phyloP scores from a whole-genome alignment of 2,329 filamentous ascomycete genomes.

The Dryadomyces sulphureus region DNA sequence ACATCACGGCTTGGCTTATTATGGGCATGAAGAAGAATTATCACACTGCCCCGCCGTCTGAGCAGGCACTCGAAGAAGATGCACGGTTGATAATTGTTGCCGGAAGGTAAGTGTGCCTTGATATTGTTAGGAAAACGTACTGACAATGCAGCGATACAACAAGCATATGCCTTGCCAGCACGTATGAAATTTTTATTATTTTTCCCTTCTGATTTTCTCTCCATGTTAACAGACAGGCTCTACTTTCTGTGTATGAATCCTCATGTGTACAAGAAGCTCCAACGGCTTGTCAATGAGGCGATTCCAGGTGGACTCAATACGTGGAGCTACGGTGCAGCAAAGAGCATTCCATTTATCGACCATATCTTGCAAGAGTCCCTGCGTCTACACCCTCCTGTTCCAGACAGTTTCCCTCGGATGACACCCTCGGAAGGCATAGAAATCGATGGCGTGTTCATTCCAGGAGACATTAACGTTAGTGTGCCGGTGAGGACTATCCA shows the following conservation, averaged over 20 bases:
- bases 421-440: neutral
- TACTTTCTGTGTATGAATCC: neutral
- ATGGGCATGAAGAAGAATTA: neutral
- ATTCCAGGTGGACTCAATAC: neutral
- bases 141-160: neutral
- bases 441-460: slow-evolving; percentile 13
- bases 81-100: neutral
- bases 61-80: neutral
- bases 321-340: neutral
- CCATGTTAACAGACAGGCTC: too few relatives aligned
- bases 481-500: slow-evolving; percentile 14
- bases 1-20: neutral
- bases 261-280: neutral
- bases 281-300: neutral
- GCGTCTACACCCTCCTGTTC: slow-evolving; percentile 14
- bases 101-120: neutral
- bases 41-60: neutral
- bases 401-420: slow-evolving; percentile 1
- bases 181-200: neutral
- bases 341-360: neutral
- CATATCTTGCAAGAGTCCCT: neutral
- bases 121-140: neutral
- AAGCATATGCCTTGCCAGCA: neutral
- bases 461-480: slow-evolving; percentile 19
- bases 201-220: too few relatives aligned